Base-by-base conservation (phyloP, 2,329 filamentous ascomycete species). In the Beauveria pseudobassiana region DNA sequence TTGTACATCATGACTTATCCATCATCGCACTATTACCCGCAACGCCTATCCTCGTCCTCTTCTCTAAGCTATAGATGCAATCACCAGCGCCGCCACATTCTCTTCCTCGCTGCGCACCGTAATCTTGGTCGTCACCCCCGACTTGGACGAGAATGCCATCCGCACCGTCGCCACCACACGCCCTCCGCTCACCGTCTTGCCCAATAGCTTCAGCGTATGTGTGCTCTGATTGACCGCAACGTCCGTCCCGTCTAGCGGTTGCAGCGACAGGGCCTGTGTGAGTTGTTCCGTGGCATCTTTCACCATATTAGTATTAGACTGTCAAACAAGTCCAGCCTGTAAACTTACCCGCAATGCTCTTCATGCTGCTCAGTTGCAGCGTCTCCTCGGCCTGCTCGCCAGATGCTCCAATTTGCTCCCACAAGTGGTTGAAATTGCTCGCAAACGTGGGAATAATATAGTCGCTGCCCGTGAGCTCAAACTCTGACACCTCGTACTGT, bases 401-500 rank as follows among this genome's bases (percentile, higher is more conserved):
- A 30, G 89, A 81, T n/a, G 90, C 89, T 59, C 91, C 91, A 59
- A 93, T 86, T 75, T 96, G 91, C 75, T 96, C 91, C 93, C 93
- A 99, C 53, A 98, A 85, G 70, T 96, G 91, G 72, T 90, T 91
- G 73, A 98, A 99, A 80, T 91, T 96, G 73, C 93, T 90, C 20
- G 93, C 93, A 74, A 96, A 99, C 2, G 91, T 88, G 22, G 95
- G 95, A 53, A 96, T 84, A 64, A 99, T 87, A 75, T 97, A 99
- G 75, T 99, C 95, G 67, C 91, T 92, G 63, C 93, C 95, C 20
- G 86, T 84, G 64, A 99, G 85, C 64, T 97, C 93, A 64, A 98
- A 86, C 72, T 97, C 92, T 64, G 95, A 91, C 63, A 98, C 89
- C 77, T 97, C 91, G 72, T 99, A 99, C 77, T 99, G 71, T 99